phyloP scores from a whole-genome alignment of 371 early-diverging fungal genomes.

The Mortierella sp. region DNA sequence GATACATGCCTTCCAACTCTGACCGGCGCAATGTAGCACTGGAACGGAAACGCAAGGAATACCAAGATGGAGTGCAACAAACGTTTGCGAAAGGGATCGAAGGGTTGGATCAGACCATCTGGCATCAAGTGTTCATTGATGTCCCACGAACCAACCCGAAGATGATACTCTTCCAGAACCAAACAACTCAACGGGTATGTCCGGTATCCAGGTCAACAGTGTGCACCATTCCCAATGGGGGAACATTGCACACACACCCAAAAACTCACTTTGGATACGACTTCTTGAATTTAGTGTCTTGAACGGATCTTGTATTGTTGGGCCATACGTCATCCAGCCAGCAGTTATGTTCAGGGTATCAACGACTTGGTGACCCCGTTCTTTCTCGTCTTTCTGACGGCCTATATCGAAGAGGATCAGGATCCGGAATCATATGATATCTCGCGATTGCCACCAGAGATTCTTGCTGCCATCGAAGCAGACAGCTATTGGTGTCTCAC shows the following conservation, averaged over 20 bases:
- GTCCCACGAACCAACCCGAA: constrained; percentile 91
- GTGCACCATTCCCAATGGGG: background rate
- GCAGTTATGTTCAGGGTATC: constrained; percentile 99
- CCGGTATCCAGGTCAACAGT: background rate
- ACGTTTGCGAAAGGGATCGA: constrained; percentile 83
- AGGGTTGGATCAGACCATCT: constrained; percentile 84
- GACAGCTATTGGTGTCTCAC: constrained; percentile 97
- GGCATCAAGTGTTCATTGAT: constrained; percentile 97
- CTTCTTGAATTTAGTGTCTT: constrained; percentile 66
- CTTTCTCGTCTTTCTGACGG: constrained; percentile 88
- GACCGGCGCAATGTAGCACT: constrained; percentile 83
- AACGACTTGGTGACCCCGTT: constrained; percentile 98
- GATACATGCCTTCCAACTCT: constrained; percentile 89
- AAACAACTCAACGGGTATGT: constrained; percentile 80
- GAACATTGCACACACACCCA: background rate
- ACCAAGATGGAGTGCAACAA: constrained; percentile 82
- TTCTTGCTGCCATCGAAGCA: constrained; percentile 85
- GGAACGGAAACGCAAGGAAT: constrained; percentile 90
- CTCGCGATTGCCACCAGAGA: constrained; percentile 63
- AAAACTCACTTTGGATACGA: background rate
- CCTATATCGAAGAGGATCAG: constrained; percentile 71
- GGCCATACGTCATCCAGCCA: constrained; percentile 98
- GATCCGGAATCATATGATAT: constrained; percentile 78
- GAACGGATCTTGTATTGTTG: constrained; percentile 95
- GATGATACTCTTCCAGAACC: constrained; percentile 84